Evolutionary conservation across 331 rosid genomes (phyloP).

Genomic region (Phaseolus coccineus): DNA sequence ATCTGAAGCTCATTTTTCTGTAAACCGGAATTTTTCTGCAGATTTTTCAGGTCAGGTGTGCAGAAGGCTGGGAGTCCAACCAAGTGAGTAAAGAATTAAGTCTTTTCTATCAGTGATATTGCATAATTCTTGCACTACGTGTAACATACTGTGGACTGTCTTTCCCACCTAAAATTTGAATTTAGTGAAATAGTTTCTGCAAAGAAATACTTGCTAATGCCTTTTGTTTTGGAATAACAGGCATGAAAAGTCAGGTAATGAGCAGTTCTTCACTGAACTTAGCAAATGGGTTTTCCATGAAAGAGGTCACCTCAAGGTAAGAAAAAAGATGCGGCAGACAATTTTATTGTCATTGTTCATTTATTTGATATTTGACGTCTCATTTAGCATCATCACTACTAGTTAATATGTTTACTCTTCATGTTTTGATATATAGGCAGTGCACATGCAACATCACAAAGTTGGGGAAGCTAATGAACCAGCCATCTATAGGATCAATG

Average conservation of each 20-base stretch:
- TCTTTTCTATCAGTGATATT: constrained; percentile 18
- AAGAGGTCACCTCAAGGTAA: constrained; percentile 96
- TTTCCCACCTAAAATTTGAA: neutral
- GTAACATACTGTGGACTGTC: constrained; percentile 9
- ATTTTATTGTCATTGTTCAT: constrained; percentile 28
- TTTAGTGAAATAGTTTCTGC: neutral
- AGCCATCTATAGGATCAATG: constrained; percentile 86
- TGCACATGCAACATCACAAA: constrained; percentile 81
- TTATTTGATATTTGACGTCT: constrained; percentile 27
- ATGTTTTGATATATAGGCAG: constrained; percentile 63
- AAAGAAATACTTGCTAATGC: neutral
- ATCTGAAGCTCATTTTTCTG: constrained; percentile 32
- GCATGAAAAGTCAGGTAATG: constrained; percentile 83
- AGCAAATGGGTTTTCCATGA: constrained; percentile 98
- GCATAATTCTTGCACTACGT: neutral
- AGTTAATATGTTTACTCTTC: constrained; percentile 21
- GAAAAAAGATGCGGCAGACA: constrained; percentile 29
- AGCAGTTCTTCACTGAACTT: constrained; percentile 82
- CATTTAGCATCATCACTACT: constrained; percentile 26
- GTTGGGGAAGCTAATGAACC: constrained; percentile 85
- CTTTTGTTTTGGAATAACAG: constrained; percentile 56
- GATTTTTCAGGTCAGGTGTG: constrained; percentile 84
- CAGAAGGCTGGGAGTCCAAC: constrained; percentile 82
- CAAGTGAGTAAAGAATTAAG: constrained; percentile 66
- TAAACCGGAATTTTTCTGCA: constrained; percentile 46